These are phyloP conservation scores for Penicillium expansum DNA, from an alignment of 2,329 filamentous ascomycete species.

Conservation along the genomic window DNA sequence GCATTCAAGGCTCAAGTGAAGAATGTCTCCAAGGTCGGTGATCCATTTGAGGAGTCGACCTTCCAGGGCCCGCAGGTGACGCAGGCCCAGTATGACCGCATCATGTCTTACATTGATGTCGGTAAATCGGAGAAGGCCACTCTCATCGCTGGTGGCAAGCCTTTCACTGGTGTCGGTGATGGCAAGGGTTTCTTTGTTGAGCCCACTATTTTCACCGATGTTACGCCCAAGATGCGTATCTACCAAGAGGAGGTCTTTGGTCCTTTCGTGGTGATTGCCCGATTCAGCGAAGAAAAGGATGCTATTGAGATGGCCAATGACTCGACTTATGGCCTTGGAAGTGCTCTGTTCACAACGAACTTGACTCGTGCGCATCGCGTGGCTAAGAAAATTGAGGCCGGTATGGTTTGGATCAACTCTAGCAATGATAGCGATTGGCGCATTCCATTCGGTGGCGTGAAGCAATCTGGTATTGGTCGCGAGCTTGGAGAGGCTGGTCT, in stretches of 20 bases:
- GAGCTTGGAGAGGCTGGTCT: slow-evolving; percentile 55
- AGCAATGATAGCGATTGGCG: slow-evolving; percentile 38
- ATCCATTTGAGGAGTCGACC: slow-evolving; percentile 36
- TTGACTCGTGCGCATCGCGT: slow-evolving; percentile 40
- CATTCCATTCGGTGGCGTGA: slow-evolving; percentile 46
- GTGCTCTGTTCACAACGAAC: slow-evolving; percentile 41
- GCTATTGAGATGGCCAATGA: slow-evolving; percentile 40
- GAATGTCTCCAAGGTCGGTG: slow-evolving; percentile 30
- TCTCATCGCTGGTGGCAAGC: slow-evolving; percentile 33
- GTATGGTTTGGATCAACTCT: slow-evolving; percentile 44
- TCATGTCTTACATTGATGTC: slow-evolving; percentile 26
- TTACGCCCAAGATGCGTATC: slow-evolving; percentile 35
- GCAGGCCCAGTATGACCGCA: slow-evolving; percentile 27
- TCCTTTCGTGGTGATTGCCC: slow-evolving; percentile 38
- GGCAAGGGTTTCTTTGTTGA: slow-evolving; percentile 29
- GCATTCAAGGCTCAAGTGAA: slow-evolving; percentile 27
- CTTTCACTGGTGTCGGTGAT: slow-evolving; percentile 29
- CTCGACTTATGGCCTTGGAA: slow-evolving; percentile 40
- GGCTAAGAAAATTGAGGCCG: slow-evolving; percentile 38
- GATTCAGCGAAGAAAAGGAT: slow-evolving; percentile 38
- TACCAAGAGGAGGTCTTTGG: slow-evolving; percentile 45
- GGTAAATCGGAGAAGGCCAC: slow-evolving; percentile 39
- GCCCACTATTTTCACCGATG: slow-evolving; percentile 34
- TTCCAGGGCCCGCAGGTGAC: slow-evolving; percentile 30
- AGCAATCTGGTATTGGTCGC: slow-evolving; percentile 55